phyloP scores from a whole-genome alignment of 2,329 filamentous ascomycete species.

The Ophiognomonia clavigignenti-juglandacearum region DNA sequence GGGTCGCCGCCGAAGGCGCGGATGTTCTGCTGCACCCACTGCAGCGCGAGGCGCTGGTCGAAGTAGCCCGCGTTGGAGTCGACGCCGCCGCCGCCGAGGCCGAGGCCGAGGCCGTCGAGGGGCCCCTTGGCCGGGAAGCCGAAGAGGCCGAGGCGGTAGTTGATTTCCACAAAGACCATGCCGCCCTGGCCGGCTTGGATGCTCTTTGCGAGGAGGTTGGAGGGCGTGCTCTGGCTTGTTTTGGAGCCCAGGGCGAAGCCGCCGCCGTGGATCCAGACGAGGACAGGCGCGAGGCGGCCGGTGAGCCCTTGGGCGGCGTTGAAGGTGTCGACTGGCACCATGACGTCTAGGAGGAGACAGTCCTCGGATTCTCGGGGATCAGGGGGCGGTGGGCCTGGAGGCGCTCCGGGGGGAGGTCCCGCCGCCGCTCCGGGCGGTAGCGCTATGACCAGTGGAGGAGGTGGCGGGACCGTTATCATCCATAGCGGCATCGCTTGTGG shows the following conservation, averaged over 20 bases:
- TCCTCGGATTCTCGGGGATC: slow-evolving; percentile 29
- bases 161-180: slow-evolving; percentile 40
- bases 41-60: slow-evolving; percentile 31
- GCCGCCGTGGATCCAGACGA: slow-evolving; percentile 39
- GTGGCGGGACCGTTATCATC: neutral
- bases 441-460: neutral
- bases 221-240: slow-evolving; percentile 9
- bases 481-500: neutral
- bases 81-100: too few species aligned
- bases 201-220: neutral
- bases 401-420: neutral
- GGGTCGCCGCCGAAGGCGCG: slow-evolving; percentile 34
- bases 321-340: slow-evolving; percentile 23
- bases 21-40: slow-evolving; percentile 39
- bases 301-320: slow-evolving; percentile 22
- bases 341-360: slow-evolving; percentile 45
- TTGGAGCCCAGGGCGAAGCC: slow-evolving; percentile 38
- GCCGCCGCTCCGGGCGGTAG: too few species aligned
- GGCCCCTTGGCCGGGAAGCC: slow-evolving; percentile 39
- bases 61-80: slow-evolving; percentile 36
- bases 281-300: slow-evolving; percentile 32
- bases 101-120: too few species aligned
- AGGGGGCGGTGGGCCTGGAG: neutral
- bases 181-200: slow-evolving; percentile 21
- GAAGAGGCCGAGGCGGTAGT: slow-evolving; percentile 39